These are phyloP conservation scores for Podaxis sp. DNA, from an alignment of 768 basidiomycete genomes.

Conservation along the genomic window DNA sequence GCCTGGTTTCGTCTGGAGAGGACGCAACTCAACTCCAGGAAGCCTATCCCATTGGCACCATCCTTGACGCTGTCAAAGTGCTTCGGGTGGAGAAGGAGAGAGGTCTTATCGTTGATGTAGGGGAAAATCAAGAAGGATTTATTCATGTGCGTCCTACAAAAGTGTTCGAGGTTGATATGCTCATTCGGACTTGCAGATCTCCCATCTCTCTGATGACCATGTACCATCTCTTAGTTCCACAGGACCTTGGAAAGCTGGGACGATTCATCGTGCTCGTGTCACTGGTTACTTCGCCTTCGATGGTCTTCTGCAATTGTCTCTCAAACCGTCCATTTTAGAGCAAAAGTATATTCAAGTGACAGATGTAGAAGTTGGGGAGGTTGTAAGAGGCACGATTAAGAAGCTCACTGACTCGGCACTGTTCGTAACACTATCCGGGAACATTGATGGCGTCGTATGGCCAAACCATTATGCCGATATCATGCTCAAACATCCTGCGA, in stretches of 20 bases:
- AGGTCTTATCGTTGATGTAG: constrained; percentile 71
- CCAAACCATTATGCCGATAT: constrained; percentile 96
- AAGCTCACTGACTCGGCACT: constrained; percentile 76
- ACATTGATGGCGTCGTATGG: constrained; percentile 91
- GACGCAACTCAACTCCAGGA: constrained; percentile 38
- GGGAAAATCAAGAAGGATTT: constrained; percentile 70
- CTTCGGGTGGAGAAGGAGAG: constrained; percentile 74
- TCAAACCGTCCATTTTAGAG: constrained; percentile 79
- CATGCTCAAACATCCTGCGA: constrained; percentile 87
- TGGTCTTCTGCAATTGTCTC: constrained; percentile 82
- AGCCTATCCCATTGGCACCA: constrained; percentile 70
- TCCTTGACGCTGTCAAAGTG: constrained; percentile 73
- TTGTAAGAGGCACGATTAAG: constrained; percentile 86
- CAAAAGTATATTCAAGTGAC: constrained; percentile 82
- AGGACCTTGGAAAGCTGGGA: constrained; percentile 78
- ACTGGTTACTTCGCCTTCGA: constrained; percentile 85
- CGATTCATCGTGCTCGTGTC: constrained; percentile 82
- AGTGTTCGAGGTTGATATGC: constrained; percentile 10
- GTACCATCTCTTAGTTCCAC: constrained; percentile 75
- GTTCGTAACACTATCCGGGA: constrained; percentile 84
- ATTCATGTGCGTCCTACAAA: constrained; percentile 65
- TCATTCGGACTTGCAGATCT: constrained; percentile 59
- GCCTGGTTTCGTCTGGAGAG: constrained; percentile 27
- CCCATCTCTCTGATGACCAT: constrained; percentile 90
- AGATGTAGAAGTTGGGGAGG: constrained; percentile 83